phyloP scores from a whole-genome alignment of 768 basidiomycete species.

The Tylopilus balloui region DNA sequence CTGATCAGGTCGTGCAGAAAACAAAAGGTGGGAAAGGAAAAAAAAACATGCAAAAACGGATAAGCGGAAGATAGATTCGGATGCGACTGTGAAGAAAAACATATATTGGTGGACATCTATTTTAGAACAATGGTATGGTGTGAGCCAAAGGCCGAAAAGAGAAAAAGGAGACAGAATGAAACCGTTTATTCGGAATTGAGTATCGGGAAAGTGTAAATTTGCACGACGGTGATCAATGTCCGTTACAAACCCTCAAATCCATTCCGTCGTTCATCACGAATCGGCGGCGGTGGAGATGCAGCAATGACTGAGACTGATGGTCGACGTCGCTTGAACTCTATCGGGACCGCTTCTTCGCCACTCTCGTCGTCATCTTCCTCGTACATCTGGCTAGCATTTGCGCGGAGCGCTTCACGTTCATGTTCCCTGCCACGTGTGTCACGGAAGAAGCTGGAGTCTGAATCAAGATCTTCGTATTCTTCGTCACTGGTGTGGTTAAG shows the following conservation, averaged over 20 bases:
- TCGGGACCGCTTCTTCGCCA: conserved; percentile 33
- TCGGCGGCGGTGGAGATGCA: conserved; percentile 24
- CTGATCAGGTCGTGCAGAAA: conserved; percentile 1
- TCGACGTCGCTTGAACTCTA: conserved; percentile 34
- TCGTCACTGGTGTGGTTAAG: conserved; percentile 29
- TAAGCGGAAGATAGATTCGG: not conserved
- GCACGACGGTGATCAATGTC: conserved; percentile 12
- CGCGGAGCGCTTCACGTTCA: conserved; percentile 24
- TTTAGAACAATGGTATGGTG: conserved; percentile 13
- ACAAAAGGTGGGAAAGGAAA: not conserved
- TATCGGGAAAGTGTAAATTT: conserved; percentile 18
- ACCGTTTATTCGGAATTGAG: conserved; percentile 10
- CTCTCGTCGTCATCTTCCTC: conserved; percentile 33
- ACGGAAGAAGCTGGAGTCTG: conserved; percentile 34
- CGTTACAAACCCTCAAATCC: conserved; percentile 10
- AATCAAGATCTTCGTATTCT: conserved; percentile 30
- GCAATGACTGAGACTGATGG: conserved; percentile 29
- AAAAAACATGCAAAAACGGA: conserved; percentile 4
- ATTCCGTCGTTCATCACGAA: conserved; percentile 12
- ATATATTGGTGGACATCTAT: conserved; percentile 18
- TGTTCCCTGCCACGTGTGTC: conserved; percentile 23
- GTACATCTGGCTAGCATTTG: conserved; percentile 34
- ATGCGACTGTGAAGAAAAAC: conserved; percentile 3
- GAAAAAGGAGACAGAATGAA: not conserved
- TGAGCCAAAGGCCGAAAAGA: conserved; percentile 13